Base-by-base conservation (phyloP, 495 filamentous ascomycete genomes). In the Talaromyces adpressus region DNA sequence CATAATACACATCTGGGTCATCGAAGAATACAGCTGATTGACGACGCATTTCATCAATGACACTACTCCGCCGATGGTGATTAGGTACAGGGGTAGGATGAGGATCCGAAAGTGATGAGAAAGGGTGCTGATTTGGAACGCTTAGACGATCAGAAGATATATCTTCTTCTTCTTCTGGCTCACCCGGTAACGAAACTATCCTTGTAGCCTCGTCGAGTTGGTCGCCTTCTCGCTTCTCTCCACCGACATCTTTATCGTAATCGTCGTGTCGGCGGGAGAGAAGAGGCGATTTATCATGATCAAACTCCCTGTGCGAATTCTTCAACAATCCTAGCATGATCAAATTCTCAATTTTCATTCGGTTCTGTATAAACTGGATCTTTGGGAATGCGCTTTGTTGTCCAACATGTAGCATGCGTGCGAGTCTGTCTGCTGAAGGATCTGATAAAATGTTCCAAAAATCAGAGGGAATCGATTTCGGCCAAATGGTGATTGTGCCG, bases 401-500 rank as follows among this genome's bases (percentile, higher is more conserved):
- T 7, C 94, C 95, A 25, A 89, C 85, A 56, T 90, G 87, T 9
- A 98, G 82, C 94, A 98, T 98, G 30, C 88, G 81, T 6, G 86
- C 91, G 20, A 98, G 81, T 9, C 91, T 81, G 39, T 89, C 80
- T 9, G 85, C 74, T 47, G 79, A 85, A 0, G 94, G 94, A 69
- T 98, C 94, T 6, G 85, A 86, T 9, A 98, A 79, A 69, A 98
- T 95, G 67, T 90, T 83, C 70, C 81, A 87, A 75, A 97, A 96
- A 72, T 98, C 94, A 9, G 82, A 86, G 2, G 82, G 66, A 2
- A 84, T 77, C 49, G 81, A 85, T 71, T 92, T 91, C 2, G 94
- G 94, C 86, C 94, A 98, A 68, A 98, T 91, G 8, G 95, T 98
- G 63, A 98, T 89, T 18, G 91, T 97, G 45, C 94, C 94, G 64